A percentile compares a stretch with the other conserved stretches of the same genome.
These are phyloP conservation scores for Cutaneotrichosporon dermatis DNA, from an alignment of 1,284 basidiomycete species.

Conservation along the genomic window DNA sequence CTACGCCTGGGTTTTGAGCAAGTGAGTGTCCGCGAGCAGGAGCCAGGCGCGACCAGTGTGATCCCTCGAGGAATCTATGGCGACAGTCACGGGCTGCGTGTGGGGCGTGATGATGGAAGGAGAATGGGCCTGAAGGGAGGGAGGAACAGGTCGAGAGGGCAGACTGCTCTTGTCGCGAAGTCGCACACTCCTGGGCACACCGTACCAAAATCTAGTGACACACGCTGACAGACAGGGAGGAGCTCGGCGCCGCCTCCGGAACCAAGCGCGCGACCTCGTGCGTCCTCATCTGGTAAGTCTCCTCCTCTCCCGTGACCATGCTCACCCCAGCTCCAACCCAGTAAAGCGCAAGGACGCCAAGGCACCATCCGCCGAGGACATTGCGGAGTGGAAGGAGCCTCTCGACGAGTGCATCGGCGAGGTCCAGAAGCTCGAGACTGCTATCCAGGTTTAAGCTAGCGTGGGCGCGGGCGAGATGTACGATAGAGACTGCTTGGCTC, in stretches of 20 bases:
- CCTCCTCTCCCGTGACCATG: conserved; percentile 17
- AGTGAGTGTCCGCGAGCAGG: conserved; percentile 29
- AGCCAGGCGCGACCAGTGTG: not conserved
- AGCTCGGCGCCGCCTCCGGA: conserved; percentile 88
- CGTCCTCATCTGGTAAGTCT: conserved; percentile 68
- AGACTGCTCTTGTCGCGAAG: no score
- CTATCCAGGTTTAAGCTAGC: conserved; percentile 9
- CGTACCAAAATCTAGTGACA: not conserved
- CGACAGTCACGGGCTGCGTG: no score
- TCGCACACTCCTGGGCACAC: no score
- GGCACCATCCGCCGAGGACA: conserved; percentile 57
- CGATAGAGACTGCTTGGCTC: conserved; percentile 11
- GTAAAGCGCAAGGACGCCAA: conserved; percentile 51
- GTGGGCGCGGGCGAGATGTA: conserved; percentile 7
- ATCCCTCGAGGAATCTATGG: no score
- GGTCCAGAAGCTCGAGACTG: conserved; percentile 63
- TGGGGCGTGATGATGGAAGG: no score
- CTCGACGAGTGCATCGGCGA: conserved; percentile 75
- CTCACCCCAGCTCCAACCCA: conserved; percentile 34
- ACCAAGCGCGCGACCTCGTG: conserved; percentile 98
- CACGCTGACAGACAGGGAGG: conserved; percentile 61
- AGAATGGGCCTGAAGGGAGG: not conserved
- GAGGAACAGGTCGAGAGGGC: not conserved
- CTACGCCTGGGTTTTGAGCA: conserved; percentile 61
- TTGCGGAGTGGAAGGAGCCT: conserved; percentile 57